Percentiles rank a stretch among this genome's conserved stretches.
These are phyloP conservation scores for Sicyos edulis DNA, from an alignment of 306 rosid species.

Conservation along the genomic window DNA sequence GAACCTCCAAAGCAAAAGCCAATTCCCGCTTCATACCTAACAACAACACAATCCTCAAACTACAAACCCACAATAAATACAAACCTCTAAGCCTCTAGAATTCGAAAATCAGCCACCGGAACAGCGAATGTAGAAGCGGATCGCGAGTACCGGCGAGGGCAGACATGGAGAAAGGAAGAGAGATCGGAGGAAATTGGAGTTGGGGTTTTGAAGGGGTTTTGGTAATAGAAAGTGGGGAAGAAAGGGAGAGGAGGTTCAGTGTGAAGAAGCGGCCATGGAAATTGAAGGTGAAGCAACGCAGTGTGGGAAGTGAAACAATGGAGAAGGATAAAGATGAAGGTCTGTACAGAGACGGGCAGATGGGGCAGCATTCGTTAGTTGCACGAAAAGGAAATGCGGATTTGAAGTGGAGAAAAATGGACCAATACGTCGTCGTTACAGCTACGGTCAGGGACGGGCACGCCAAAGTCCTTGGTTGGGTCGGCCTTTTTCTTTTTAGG, in stretches of 20 bases:
- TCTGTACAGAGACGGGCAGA: neutral
- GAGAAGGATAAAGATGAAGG: constrained; percentile 15
- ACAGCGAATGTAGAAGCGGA: constrained; percentile 19
- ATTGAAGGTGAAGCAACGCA: constrained; percentile 31
- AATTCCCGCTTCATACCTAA: constrained; percentile 42
- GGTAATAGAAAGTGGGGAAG: neutral
- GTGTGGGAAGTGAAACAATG: neutral
- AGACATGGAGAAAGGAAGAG: neutral
- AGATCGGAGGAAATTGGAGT: neutral
- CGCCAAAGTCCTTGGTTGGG: neutral
- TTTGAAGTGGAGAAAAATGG: neutral
- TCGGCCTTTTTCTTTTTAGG: neutral
- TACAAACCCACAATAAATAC: constrained; percentile 7
- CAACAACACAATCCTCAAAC: constrained; percentile 25
- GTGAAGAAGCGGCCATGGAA: constrained; percentile 34
- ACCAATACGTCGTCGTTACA: neutral
- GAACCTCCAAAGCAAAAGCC: constrained; percentile 34
- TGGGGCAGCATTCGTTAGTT: constrained; percentile 1
- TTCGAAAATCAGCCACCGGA: neutral
- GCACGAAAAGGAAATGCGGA: neutral
- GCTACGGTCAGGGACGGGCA: neutral
- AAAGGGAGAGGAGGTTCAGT: constrained; percentile 16
- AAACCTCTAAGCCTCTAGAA: neutral
- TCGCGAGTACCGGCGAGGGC: neutral
- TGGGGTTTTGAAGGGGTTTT: constrained; percentile 9